phyloP scores from a whole-genome alignment of 2,329 filamentous ascomycete species.

The Gnomoniopsis sp. region DNA sequence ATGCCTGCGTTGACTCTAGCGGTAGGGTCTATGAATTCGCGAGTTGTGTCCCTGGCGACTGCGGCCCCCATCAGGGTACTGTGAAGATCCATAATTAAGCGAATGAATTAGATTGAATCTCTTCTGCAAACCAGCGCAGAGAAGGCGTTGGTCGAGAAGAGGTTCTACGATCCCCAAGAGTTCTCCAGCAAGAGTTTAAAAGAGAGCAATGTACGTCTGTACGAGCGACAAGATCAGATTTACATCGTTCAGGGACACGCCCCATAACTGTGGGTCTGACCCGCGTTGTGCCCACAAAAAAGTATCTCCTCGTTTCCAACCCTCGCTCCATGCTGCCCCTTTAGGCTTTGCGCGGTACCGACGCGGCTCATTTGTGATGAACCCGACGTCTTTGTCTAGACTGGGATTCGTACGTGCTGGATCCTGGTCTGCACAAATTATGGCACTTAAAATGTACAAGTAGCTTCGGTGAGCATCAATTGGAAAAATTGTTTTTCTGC shows the following conservation, averaged over 20 bases:
- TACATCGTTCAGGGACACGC: not conserved
- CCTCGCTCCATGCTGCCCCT: not conserved
- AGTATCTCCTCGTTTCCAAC: not conserved
- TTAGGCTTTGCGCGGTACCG: not conserved
- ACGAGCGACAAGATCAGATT: not conserved
- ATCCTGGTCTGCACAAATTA: not conserved
- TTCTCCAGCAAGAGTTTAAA: not conserved
- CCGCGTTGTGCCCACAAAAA: not conserved
- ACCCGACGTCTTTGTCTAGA: not conserved
- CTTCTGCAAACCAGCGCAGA: not conserved
- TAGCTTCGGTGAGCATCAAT: not conserved
- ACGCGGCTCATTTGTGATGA: not conserved
- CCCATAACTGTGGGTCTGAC: not conserved
- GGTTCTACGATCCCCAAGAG: not conserved
- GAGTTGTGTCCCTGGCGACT: not conserved
- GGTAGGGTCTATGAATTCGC: slow-evolving; percentile 15
- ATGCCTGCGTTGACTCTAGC: slow-evolving; percentile 18
- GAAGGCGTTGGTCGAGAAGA: not conserved
- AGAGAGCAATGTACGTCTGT: not conserved
- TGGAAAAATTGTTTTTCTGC: too few relatives aligned
- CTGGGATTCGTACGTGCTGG: not conserved
- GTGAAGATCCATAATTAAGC: not conserved
- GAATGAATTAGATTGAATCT: not conserved
- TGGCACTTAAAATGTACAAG: too few relatives aligned
- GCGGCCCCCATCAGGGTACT: not conserved